A percentile compares a stretch with the other conserved stretches of the same genome.
Conservation (phyloP, 2,329 filamentous ascomycete genomes). For the Aspergillus chevalieri region DNA sequence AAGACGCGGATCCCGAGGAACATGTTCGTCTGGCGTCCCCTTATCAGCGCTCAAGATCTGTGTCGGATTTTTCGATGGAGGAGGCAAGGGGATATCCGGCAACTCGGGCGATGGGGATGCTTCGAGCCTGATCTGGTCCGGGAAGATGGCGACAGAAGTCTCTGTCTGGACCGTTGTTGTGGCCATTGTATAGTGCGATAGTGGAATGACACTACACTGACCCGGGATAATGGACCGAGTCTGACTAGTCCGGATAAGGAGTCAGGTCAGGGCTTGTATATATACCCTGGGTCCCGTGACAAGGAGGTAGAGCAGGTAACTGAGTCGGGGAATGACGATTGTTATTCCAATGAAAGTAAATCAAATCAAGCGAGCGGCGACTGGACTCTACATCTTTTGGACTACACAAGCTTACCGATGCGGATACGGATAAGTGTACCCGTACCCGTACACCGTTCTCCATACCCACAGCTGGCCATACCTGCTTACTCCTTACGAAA, state of each 20-base stretch:
- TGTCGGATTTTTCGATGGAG: slow-evolving; percentile 51
- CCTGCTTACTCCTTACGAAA: background rate
- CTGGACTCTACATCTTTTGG: background rate
- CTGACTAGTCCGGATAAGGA: background rate
- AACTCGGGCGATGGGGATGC: slow-evolving; percentile 17
- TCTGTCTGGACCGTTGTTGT: slow-evolving; percentile 20
- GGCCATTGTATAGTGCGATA: slow-evolving; percentile 13
- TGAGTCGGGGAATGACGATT: background rate
- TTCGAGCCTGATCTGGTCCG: slow-evolving; percentile 19
- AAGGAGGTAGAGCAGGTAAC: background rate
- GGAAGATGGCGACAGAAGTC: slow-evolving; percentile 7
- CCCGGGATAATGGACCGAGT: background rate
- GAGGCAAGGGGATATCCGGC: slow-evolving; percentile 60
- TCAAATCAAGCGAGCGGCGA: background rate
- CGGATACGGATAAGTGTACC: background rate
- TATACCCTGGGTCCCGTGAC: background rate
- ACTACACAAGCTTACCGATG: background rate
- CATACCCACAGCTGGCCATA: too few relatives aligned
- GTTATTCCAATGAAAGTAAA: background rate
- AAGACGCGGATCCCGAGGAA: slow-evolving; percentile 70
- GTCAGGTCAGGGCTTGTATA: background rate
- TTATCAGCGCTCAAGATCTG: slow-evolving; percentile 67
- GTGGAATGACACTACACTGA: background rate
- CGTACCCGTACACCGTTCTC: background rate
- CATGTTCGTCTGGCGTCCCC: slow-evolving; percentile 76